Base-by-base conservation (phyloP, 1,284 basidiomycete species). In the Tilletia walkeri region DNA sequence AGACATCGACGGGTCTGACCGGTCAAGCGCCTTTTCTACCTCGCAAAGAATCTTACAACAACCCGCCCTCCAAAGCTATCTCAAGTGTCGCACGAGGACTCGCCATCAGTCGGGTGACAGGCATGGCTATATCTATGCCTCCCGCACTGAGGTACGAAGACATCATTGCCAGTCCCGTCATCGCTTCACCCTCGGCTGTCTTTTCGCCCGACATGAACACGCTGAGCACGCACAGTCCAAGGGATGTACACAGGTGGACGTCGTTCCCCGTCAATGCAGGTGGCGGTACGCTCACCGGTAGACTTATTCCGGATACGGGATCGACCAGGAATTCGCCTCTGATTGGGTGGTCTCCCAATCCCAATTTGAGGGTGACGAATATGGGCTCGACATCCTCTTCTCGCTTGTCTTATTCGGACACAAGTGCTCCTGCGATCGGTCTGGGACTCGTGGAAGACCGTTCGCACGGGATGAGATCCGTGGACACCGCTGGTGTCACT, bases 91-190 rank as follows among this genome's bases (percentile, higher is more conserved):
- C 54, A 56, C 16, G 54, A 34, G 54, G 54, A 12, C 20, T 56
- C 24, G 54, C 54, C 54, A 56, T 20, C 54, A 56, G 54, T 56
- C 54, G 54, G 12, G 54, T 12, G 10, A 56, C 54, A 12, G 54
- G 20, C 34, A 34, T 34, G 20, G 41, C 41, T 9, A 45, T 45
- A 7, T 9, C 41, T 45, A 30, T 56, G 20, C 54, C 54, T 34
- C 24, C 54, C 12, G 54, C 20, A 20, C 54, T 56, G 24, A 56
- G 34, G 20, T 56, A 56, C 34, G 54, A 56, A 14, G 54, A 56
- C 20, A 56, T 56, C 12, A 56, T 56, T 24, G 54, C 54, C 16
- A 56, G 54, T 30, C 54, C 54, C 54, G 34, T 56, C 54, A 56
- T 56, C 54, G 34, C 54, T 56, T 56, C 54, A 5, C 54, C 54